A percentile compares a stretch with the other conserved stretches of the same genome.
These are phyloP conservation scores for Excoecaria cochinchinensis DNA, from an alignment of 345 rosid genomes.

Conservation along the genomic window DNA sequence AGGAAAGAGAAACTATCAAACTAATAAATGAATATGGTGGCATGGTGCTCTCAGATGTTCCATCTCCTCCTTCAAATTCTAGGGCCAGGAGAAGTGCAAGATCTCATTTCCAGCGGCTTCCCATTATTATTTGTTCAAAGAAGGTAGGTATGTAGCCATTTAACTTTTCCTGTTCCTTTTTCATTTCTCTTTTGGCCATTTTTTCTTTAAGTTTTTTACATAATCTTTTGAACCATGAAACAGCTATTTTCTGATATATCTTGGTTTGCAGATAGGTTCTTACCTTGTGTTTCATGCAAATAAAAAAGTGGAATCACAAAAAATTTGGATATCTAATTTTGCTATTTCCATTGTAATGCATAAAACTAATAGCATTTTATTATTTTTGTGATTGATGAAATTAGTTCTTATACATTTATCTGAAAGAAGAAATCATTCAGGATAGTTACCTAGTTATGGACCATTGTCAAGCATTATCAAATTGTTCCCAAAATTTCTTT, in stretches of 20 bases:
- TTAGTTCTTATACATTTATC: background rate
- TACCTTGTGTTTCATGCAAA: background rate
- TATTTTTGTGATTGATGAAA: background rate
- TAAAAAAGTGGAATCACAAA: background rate
- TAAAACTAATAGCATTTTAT: background rate
- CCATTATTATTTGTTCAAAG: slow-evolving; percentile 47
- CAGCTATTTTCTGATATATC: background rate
- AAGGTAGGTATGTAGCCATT: slow-evolving; percentile 37
- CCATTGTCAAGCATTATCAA: too few relatives aligned
- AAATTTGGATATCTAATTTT: background rate
- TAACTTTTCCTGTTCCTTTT: too few relatives aligned
- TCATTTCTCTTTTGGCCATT: background rate
- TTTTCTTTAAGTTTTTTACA: background rate
- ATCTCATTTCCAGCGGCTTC: slow-evolving; percentile 32
- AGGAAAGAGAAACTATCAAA: slow-evolving; percentile 49
- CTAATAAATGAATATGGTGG: slow-evolving; percentile 57
- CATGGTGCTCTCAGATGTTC: slow-evolving; percentile 46
- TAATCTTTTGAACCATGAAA: too few relatives aligned
- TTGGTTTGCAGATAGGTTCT: background rate
- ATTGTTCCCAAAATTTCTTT: background rate
- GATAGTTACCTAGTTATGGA: too few relatives aligned
- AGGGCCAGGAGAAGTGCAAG: slow-evolving; percentile 31
- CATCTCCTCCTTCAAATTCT: slow-evolving; percentile 30
- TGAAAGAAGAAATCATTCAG: background rate
- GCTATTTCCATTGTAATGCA: too few relatives aligned